A percentile compares a stretch with the other conserved stretches of the same genome.
These are phyloP conservation scores for Tetraselmis striata DNA, from an alignment of 139 green algal genomes.

Conservation along the genomic window DNA sequence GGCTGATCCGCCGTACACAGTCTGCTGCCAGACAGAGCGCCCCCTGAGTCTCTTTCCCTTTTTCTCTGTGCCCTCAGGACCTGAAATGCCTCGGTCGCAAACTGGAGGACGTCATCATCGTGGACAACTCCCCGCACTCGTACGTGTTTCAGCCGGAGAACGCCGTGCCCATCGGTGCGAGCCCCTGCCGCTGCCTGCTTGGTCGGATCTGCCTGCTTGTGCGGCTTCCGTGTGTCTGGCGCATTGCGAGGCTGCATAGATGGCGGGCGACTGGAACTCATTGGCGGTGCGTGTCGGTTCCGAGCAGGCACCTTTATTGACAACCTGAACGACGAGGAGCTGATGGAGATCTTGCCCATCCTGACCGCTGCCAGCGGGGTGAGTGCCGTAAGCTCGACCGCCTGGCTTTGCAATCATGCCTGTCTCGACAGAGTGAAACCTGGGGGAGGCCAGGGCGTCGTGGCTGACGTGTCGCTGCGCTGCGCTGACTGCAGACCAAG, in stretches of 20 bases:
- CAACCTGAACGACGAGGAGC: slow-evolving; percentile 80
- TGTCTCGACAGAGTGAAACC: background rate
- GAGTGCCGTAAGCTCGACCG: background rate
- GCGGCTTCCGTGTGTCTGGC: too few species aligned
- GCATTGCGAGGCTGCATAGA: too few species aligned
- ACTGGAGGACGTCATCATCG: slow-evolving; percentile 77
- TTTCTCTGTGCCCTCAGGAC: slow-evolving; percentile 38
- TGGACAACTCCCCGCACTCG: slow-evolving; percentile 95
- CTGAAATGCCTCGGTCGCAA: slow-evolving; percentile 77
- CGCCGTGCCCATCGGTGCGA: slow-evolving; percentile 83
- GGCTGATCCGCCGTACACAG: too few species aligned
- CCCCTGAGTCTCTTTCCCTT: background rate
- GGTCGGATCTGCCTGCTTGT: too few species aligned
- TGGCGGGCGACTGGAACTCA: too few species aligned
- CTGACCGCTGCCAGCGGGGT: slow-evolving; percentile 40
- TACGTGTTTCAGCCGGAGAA: slow-evolving; percentile 97
- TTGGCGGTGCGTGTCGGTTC: too few species aligned
- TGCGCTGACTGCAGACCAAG: slow-evolving; percentile 21
- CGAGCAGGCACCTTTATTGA: slow-evolving; percentile 95
- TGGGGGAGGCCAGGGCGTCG: background rate
- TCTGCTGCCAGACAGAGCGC: too few species aligned
- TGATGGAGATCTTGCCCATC: slow-evolving; percentile 78
- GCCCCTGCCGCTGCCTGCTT: too few species aligned
- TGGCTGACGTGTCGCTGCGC: background rate
- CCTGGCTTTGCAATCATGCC: slow-evolving; percentile 5